Conservation (phyloP, 495 filamentous ascomycete species). For the Penicillium soppii region DNA sequence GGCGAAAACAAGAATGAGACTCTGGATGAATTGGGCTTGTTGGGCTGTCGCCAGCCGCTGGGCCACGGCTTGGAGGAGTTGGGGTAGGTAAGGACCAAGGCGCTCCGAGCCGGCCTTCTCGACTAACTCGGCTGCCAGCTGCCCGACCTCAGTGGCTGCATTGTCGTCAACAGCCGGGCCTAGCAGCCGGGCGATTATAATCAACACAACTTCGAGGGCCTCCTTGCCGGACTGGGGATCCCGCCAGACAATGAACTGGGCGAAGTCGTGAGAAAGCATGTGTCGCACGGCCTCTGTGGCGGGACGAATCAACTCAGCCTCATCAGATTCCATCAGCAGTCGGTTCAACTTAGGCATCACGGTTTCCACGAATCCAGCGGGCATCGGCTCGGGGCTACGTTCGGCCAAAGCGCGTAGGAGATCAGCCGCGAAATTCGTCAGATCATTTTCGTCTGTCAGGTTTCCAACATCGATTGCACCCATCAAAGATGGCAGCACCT, state of each 20-base stretch:
- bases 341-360: constrained; percentile 84
- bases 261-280: constrained; percentile 81
- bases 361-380: constrained; percentile 78
- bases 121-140: constrained; percentile 89
- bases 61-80: constrained; percentile 92
- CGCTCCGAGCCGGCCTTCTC: constrained; percentile 88
- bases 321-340: constrained; percentile 74
- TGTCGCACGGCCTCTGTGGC: constrained; percentile 84
- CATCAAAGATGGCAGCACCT: constrained; percentile 82
- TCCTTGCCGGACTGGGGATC: constrained; percentile 69
- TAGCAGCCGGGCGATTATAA: constrained; percentile 92
- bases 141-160: constrained; percentile 92
- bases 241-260: constrained; percentile 81
- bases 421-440: constrained; percentile 83
- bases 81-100: constrained; percentile 83
- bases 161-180: constrained; percentile 80
- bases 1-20: constrained; percentile 91
- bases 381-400: constrained; percentile 78
- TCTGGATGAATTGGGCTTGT: constrained; percentile 84
- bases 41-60: constrained; percentile 75
- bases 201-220: constrained; percentile 82
- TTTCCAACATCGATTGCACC: constrained; percentile 86
- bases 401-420: constrained; percentile 78
- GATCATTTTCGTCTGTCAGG: constrained; percentile 75
- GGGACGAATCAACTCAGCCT: constrained; percentile 81